These are phyloP conservation scores for Cercospora canescens DNA, from an alignment of 2,329 filamentous ascomycete genomes.

Conservation along the genomic window DNA sequence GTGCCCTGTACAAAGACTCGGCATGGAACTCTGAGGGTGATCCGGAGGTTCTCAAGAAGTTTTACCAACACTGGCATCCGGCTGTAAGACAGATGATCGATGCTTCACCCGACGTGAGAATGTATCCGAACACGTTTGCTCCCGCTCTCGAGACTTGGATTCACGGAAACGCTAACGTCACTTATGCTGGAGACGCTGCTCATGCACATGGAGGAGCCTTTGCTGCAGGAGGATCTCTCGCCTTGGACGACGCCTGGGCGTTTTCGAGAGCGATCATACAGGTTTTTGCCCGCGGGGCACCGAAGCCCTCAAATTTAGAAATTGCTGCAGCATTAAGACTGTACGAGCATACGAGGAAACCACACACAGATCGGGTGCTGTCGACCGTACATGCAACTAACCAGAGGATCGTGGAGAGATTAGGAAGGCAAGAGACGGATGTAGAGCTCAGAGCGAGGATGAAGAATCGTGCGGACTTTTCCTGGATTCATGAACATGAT, in stretches of 20 bases:
- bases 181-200: conserved; percentile 41
- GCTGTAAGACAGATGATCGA: conserved; percentile 37
- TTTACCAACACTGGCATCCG: conserved; percentile 32
- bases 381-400: conserved; percentile 28
- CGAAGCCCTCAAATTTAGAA: background rate
- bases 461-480: conserved; percentile 22
- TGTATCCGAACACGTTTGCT: conserved; percentile 40
- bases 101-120: conserved; percentile 34
- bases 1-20: conserved; percentile 14
- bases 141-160: conserved; percentile 34
- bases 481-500: conserved; percentile 35
- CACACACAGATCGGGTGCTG: conserved; percentile 38
- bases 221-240: conserved; percentile 42
- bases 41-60: conserved; percentile 11
- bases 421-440: conserved; percentile 26
- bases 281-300: background rate
- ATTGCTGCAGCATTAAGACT: conserved; percentile 30
- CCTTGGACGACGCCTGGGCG: conserved; percentile 42
- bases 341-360: conserved; percentile 38
- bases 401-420: conserved; percentile 22
- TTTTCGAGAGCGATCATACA: conserved; percentile 14
- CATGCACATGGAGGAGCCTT: conserved; percentile 43
- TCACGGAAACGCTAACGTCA: conserved; percentile 32
- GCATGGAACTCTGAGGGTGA: conserved; percentile 19
- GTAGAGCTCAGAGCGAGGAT: conserved; percentile 29